Conservation (phyloP, 2,329 filamentous ascomycete species). For the Aspergillus alliaceus region DNA sequence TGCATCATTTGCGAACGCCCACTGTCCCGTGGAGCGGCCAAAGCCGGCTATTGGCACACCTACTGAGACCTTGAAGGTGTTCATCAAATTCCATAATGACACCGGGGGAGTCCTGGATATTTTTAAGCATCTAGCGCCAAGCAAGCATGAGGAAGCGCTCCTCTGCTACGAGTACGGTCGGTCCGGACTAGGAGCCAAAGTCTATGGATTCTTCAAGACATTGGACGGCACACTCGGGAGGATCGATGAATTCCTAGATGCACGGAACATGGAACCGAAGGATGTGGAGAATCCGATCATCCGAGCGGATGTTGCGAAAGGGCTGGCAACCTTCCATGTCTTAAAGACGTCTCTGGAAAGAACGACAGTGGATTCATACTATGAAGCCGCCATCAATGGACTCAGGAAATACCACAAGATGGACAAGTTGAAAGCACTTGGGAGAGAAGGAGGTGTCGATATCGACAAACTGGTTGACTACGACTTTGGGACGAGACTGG, state of each 20-base stretch:
- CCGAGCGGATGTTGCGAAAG: not conserved
- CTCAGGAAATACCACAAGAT: not conserved
- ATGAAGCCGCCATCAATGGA: not conserved
- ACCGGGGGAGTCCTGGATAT: not conserved
- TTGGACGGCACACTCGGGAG: not conserved
- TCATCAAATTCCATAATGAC: not conserved
- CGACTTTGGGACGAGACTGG: not conserved
- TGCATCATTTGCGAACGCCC: not conserved
- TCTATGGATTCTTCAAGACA: not conserved
- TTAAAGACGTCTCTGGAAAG: not conserved
- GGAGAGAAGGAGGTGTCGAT: not conserved
- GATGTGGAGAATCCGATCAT: not conserved
- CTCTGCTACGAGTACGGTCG: not conserved
- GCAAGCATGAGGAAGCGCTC: not conserved
- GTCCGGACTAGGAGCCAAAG: not conserved
- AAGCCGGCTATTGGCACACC: not conserved
- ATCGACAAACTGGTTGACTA: not conserved
- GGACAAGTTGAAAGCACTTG: slow-evolving; percentile 1
- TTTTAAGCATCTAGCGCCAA: not conserved
- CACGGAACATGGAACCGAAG: not conserved
- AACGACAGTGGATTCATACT: not conserved
- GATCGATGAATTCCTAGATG: not conserved
- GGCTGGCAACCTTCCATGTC: not conserved
- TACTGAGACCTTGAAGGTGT: not conserved
- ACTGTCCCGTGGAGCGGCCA: not conserved